Conservation (phyloP, 208 protist genomes). For the Histomonas meleagridis region DNA sequence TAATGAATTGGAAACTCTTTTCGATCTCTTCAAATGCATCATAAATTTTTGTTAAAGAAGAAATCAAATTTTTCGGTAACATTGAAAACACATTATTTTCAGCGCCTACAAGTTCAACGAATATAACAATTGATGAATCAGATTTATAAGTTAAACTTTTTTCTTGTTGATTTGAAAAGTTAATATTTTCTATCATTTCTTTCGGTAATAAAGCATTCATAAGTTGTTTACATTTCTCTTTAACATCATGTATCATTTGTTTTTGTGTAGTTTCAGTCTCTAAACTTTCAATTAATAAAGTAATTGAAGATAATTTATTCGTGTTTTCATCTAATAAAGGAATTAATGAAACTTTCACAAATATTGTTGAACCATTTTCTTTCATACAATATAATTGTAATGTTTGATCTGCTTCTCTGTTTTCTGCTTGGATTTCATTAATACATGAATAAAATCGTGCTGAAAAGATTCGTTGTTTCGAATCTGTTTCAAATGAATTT, state of each 20-base stretch:
- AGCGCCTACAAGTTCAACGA: background rate
- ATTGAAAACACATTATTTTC: background rate
- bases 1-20: too few relatives aligned
- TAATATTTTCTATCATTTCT: background rate
- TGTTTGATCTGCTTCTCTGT: too few relatives aligned
- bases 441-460: too few relatives aligned
- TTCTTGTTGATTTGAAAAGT: background rate
- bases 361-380: too few relatives aligned
- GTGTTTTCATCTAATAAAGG: too few relatives aligned
- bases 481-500: background rate
- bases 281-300: background rate
- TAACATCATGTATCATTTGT: background rate
- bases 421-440: too few relatives aligned
- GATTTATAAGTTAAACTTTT: background rate
- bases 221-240: background rate
- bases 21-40: background rate
- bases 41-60: background rate
- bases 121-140: background rate
- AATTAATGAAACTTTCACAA: too few relatives aligned
- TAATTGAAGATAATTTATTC: background rate
- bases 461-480: too few relatives aligned
- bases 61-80: background rate
- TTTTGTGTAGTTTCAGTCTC: background rate
- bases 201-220: background rate
- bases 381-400: too few relatives aligned